phyloP scores from a whole-genome alignment of 441 rosid species.

The Mallotus japonicus region DNA sequence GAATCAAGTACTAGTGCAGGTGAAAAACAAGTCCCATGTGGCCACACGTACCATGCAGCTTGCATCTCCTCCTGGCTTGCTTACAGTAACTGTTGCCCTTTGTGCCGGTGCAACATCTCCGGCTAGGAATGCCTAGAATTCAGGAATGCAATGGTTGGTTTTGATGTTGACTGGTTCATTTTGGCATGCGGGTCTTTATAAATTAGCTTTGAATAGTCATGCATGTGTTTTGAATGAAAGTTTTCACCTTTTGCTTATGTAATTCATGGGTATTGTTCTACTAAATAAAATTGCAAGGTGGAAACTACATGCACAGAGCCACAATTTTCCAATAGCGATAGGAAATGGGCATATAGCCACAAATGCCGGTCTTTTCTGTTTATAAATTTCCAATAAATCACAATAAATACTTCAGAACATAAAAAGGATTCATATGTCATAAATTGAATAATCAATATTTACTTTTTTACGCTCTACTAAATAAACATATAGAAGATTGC shows the following conservation, averaged over 20 bases:
- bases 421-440: no score
- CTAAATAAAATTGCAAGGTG: background rate
- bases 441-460: no score
- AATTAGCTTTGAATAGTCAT: background rate
- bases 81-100: constrained; percentile 39
- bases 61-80: constrained; percentile 49
- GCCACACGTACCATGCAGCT: constrained; percentile 41
- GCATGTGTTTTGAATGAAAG: no score
- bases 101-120: constrained; percentile 38
- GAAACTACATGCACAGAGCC: no score
- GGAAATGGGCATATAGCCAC: no score
- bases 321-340: background rate
- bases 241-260: background rate
- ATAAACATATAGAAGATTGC: no score
- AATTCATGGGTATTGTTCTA: background rate
- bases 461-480: no score
- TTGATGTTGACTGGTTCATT: background rate
- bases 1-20: background rate
- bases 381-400: background rate
- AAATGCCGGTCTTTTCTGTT: background rate
- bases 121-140: background rate
- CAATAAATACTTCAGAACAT: no score
- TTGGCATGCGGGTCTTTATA: background rate
- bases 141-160: background rate
- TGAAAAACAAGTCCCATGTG: constrained; percentile 36